Conservation (phyloP, 148 eudicot genomes). For the Heliosperma pusillum region DNA sequence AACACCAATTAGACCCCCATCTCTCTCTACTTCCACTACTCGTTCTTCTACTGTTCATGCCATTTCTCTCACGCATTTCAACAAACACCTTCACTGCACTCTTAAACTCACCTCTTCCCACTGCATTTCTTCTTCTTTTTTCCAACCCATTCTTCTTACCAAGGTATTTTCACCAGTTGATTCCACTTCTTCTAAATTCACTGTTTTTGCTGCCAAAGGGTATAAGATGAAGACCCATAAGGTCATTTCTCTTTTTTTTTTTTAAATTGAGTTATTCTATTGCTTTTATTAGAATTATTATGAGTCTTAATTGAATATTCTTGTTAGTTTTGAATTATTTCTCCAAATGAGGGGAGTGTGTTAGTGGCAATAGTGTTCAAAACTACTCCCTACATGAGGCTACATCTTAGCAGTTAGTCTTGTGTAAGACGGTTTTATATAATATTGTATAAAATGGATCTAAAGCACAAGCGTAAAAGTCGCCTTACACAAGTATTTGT, state of each 20-base stretch:
- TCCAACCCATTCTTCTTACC: too few relatives aligned
- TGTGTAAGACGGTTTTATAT: too few relatives aligned
- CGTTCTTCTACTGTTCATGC: slow-evolving; percentile 8
- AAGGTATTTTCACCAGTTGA: not conserved
- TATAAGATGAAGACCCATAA: slow-evolving; percentile 96
- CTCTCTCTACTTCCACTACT: slow-evolving; percentile 16
- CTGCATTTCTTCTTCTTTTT: not conserved
- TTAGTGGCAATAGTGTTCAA: not conserved
- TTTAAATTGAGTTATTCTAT: not conserved
- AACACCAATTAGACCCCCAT: slow-evolving; percentile 1
- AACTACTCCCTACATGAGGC: too few relatives aligned
- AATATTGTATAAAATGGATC: too few relatives aligned
- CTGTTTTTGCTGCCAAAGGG: slow-evolving; percentile 59
- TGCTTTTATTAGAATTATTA: not conserved
- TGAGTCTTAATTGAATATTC: not conserved
- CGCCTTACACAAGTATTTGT: too few relatives aligned
- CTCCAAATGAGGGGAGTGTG: not conserved
- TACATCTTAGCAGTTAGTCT: too few relatives aligned
- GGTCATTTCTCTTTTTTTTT: slow-evolving; percentile 24
- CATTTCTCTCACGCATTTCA: slow-evolving; percentile 32
- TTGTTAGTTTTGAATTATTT: not conserved
- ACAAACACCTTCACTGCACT: slow-evolving; percentile 28
- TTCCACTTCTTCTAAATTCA: slow-evolving; percentile 26
- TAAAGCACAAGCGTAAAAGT: too few relatives aligned
- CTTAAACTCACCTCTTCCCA: slow-evolving; percentile 43